Evolutionary conservation across 2,329 filamentous ascomycete genomes (phyloP).

Genomic region (Fusarium agapanthi): DNA sequence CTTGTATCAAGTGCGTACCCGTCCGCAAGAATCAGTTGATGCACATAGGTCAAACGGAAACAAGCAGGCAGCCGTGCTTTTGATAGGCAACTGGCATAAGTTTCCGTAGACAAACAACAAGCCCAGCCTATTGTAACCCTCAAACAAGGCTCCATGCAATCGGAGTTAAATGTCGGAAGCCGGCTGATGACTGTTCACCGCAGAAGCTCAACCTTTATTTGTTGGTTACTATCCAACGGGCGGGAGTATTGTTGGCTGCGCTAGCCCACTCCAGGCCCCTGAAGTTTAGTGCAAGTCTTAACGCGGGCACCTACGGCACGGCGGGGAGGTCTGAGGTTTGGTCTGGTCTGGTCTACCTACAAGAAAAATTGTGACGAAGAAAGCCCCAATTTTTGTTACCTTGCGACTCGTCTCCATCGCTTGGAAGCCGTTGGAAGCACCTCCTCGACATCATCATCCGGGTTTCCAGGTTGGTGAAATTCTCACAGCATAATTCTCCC

Average conservation of each 20-base stretch:
- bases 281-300: constrained; percentile 31
- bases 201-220: constrained; percentile 2
- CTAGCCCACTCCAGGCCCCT: constrained; percentile 26
- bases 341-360: background rate
- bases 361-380: constrained; percentile 47
- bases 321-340: constrained; percentile 36
- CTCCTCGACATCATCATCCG: constrained; percentile 36
- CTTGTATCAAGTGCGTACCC: background rate
- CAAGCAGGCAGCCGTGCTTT: background rate
- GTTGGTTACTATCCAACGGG: background rate
- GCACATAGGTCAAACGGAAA: background rate
- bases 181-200: constrained; percentile 19
- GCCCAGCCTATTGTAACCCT: background rate
- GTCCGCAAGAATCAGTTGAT: background rate
- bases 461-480: constrained; percentile 29
- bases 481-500: constrained; percentile 1
- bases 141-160: background rate
- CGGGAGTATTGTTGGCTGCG: constrained; percentile 9
- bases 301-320: constrained; percentile 2
- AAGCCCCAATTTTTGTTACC: constrained; percentile 40
- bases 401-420: constrained; percentile 30
- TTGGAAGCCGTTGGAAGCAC: constrained; percentile 41
- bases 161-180: constrained; percentile 21
- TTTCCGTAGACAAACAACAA: background rate
- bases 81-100: background rate